Evolutionary conservation across 2,329 filamentous ascomycete species (phyloP).

Genomic region (Epichloe aotearoae): DNA sequence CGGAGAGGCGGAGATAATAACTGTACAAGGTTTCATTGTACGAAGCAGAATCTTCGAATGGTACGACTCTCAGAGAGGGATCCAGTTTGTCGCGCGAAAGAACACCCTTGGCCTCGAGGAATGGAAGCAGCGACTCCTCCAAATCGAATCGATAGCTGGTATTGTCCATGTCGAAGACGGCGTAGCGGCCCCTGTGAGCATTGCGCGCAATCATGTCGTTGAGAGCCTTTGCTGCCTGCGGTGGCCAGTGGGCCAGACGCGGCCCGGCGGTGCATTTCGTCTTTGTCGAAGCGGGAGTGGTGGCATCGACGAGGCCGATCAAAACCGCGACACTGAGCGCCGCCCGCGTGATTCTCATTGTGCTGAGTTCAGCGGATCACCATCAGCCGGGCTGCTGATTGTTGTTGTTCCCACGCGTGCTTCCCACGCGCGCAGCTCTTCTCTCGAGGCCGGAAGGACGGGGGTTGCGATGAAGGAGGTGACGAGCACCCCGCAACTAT

Average conservation of each 20-base stretch:
- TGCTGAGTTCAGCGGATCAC: neutral
- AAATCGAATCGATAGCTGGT: conserved; percentile 29
- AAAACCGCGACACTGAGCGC: neutral
- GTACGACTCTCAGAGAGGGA: conserved; percentile 25
- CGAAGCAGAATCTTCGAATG: conserved; percentile 25
- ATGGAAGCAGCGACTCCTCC: conserved; percentile 30
- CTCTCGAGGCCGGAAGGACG: no score
- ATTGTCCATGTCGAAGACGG: conserved; percentile 33
- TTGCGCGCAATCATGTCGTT: conserved; percentile 25
- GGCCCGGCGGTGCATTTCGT: neutral
- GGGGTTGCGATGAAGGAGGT: no score
- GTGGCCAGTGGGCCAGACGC: conserved; percentile 21
- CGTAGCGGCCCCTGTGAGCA: conserved; percentile 24
- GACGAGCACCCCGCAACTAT: no score
- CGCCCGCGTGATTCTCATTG: neutral
- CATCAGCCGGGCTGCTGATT: neutral
- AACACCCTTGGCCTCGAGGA: conserved; percentile 27
- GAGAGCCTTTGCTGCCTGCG: conserved; percentile 20
- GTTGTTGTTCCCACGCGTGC: neutral
- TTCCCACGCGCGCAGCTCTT: neutral
- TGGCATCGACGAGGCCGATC: neutral
- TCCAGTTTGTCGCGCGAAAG: conserved; percentile 28
- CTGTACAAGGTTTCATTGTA: conserved; percentile 29
- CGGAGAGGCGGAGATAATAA: conserved; percentile 31
- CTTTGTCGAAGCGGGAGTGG: neutral